Evolutionary conservation across 371 early-diverging fungal genomes (phyloP).

Genomic region (Mortierella sp.): DNA sequence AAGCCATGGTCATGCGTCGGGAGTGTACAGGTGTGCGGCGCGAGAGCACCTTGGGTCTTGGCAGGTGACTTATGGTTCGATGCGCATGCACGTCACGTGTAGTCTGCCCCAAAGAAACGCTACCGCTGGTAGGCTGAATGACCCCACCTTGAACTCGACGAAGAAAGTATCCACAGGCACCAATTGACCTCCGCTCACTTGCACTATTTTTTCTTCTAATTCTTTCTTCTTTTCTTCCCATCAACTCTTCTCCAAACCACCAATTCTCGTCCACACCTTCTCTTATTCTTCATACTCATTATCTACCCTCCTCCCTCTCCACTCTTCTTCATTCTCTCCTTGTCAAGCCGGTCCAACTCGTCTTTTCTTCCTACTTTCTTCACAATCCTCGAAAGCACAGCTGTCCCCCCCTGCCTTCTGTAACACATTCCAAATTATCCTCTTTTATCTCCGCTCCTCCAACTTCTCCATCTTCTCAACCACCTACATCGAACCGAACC

Average conservation of each 20-base stretch:
- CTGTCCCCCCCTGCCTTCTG: background rate
- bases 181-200: background rate
- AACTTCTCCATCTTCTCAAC: background rate
- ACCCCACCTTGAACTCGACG: too few species aligned
- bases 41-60: too few species aligned
- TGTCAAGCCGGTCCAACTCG: conserved; percentile 39
- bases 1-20: background rate
- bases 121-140: too few species aligned
- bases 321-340: conserved; percentile 14
- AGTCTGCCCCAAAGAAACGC: too few species aligned
- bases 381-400: background rate
- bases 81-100: too few species aligned
- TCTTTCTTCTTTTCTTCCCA: background rate
- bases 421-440: background rate
- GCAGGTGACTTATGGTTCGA: too few species aligned
- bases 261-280: background rate
- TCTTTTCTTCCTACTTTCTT: conserved; percentile 1
- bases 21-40: background rate
- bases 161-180: too few species aligned
- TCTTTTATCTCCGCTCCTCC: background rate
- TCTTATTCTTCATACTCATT: background rate
- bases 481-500: background rate
- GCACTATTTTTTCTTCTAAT: background rate
- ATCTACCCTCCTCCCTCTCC: background rate
- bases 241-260: background rate